Conservation (phyloP, 2,329 filamentous ascomycete genomes). For the Sclerotinia minor region DNA sequence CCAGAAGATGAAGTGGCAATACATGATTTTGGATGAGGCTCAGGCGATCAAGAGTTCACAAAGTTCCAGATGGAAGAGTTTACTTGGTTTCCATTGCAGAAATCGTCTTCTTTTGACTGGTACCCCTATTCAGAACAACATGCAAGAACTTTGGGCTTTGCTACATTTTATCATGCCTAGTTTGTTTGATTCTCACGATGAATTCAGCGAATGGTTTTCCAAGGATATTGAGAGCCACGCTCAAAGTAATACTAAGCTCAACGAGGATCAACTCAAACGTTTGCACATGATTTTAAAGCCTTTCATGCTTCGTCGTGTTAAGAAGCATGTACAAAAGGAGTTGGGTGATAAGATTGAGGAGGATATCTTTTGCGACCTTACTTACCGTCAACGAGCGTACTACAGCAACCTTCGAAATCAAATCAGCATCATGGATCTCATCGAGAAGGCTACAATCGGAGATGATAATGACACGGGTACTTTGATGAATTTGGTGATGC, state of each 20-base stretch:
- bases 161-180: slow-evolving; percentile 99
- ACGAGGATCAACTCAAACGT: slow-evolving; percentile 94
- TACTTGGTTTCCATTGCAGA: slow-evolving; percentile 91
- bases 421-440: slow-evolving; percentile 97
- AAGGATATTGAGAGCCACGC: slow-evolving; percentile 98
- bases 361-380: slow-evolving; percentile 94
- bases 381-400: slow-evolving; percentile 91
- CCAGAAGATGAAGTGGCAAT: slow-evolving; percentile 99
- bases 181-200: slow-evolving; percentile 89
- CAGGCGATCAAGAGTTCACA: slow-evolving; percentile 98
- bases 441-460: slow-evolving; percentile 92
- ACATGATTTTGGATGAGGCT: slow-evolving; percentile 99
- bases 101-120: slow-evolving; percentile 92
- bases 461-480: slow-evolving; percentile 95
- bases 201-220: slow-evolving; percentile 92
- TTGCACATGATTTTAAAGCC: slow-evolving; percentile 99
- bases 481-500: slow-evolving; percentile 99
- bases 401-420: slow-evolving; percentile 92
- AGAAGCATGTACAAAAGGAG: slow-evolving; percentile 99
- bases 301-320: slow-evolving; percentile 98
- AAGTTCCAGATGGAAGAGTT: slow-evolving; percentile 94
- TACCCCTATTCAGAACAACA: slow-evolving; percentile 99
- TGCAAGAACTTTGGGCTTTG: slow-evolving; percentile 97
- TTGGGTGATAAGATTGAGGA: slow-evolving; percentile 97
- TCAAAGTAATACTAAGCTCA: slow-evolving; percentile 98